These are phyloP conservation scores for Carex cristatella DNA, from an alignment of 176 grass and related monocot genomes.

Conservation along the genomic window DNA sequence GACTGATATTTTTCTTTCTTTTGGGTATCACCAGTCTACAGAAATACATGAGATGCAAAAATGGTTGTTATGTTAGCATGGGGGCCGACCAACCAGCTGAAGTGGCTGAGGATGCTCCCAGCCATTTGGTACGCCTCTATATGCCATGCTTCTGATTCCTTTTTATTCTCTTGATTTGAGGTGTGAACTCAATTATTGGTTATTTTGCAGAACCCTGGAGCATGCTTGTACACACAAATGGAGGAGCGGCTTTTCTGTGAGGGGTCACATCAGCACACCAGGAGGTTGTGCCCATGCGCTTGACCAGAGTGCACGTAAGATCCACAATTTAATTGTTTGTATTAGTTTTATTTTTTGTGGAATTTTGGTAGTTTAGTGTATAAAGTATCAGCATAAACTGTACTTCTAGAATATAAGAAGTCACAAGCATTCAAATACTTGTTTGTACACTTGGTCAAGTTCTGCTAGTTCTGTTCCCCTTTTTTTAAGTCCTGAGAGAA, in stretches of 20 bases:
- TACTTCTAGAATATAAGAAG: background rate
- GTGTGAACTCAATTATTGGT: background rate
- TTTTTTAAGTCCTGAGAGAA: background rate
- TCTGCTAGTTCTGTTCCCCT: background rate
- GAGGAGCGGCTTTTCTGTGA: conserved; percentile 70
- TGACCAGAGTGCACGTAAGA: conserved; percentile 22
- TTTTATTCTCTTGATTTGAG: background rate
- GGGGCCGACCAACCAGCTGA: conserved; percentile 81
- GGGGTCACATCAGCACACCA: conserved; percentile 74
- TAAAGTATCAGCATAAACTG: background rate
- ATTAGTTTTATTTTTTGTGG: background rate
- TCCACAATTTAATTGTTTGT: background rate
- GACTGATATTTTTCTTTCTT: background rate
- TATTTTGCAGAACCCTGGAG: conserved; percentile 72
- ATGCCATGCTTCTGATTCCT: background rate
- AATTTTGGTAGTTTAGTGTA: conserved; percentile 1
- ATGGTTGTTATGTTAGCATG: conserved; percentile 76
- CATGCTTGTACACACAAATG: conserved; percentile 81
- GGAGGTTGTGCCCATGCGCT: conserved; percentile 81
- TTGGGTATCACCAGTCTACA: conserved; percentile 54
- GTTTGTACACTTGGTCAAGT: too few species aligned
- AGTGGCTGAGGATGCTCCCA: conserved; percentile 83
- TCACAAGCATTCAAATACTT: background rate
- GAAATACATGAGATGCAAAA: conserved; percentile 96
- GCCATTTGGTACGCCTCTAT: conserved; percentile 46